Evolutionary conservation across 176 grass and related monocot genomes (phyloP).

Genomic region (Oryza brachyantha): DNA sequence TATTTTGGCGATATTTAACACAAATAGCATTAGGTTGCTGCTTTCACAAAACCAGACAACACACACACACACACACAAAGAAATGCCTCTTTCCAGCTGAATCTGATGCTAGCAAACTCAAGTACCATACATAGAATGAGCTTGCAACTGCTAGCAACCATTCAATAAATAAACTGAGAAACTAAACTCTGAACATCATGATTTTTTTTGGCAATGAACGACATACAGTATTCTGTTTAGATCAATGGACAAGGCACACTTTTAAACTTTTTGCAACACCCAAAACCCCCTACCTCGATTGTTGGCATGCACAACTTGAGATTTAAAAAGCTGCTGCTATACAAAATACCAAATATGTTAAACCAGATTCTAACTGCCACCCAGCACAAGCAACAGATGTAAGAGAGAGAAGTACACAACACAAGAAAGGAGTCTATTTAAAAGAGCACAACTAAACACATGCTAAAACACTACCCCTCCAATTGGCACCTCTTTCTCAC

Average conservation of each 20-base stretch:
- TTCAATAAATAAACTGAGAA: background rate
- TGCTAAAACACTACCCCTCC: background rate
- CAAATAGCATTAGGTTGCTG: too few species aligned
- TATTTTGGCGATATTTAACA: too few species aligned
- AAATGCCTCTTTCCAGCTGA: background rate
- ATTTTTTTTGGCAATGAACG: too few species aligned
- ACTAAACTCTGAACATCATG: background rate
- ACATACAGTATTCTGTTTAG: background rate
- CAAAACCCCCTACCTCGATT: background rate
- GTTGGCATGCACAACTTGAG: background rate
- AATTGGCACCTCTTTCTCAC: background rate
- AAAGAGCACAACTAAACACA: background rate
- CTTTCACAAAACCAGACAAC: too few species aligned
- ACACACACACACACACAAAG: too few species aligned
- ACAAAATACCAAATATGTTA: background rate
- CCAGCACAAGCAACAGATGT: background rate
- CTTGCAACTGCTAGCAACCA: background rate
- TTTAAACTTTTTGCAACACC: background rate
- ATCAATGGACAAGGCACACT: background rate
- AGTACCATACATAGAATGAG: background rate
- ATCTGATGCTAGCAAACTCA: background rate
- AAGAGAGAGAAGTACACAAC: background rate
- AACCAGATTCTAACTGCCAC: background rate
- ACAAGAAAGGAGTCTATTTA: background rate
- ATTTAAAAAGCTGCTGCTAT: background rate